Evolutionary conservation across 495 filamentous ascomycete genomes (phyloP), one percentile per base, ranked within the genome.

Genomic region (Amniculicola lignicola): DNA sequence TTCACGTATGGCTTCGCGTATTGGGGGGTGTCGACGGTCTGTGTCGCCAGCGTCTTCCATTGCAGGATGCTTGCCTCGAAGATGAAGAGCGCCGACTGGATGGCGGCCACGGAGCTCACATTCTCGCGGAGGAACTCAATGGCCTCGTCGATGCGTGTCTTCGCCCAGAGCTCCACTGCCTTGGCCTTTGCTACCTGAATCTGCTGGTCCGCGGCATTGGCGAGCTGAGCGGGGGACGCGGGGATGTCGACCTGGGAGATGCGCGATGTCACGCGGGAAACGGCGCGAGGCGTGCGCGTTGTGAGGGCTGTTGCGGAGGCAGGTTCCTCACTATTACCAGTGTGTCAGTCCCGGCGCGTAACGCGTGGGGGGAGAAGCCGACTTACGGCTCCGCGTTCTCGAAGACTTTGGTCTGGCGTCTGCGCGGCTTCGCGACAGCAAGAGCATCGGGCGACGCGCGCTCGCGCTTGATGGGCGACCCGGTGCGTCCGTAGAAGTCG

Each of bases 141-240:
- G 22, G 77, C 77, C 50, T 84, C 78, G 1, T 73, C 63, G 16
- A 83, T 65, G 27, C 75, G 73, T 1, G 75, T 77, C 28, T 64
- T 54, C 21, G 67, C 63, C 73, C 75, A 79, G 15, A 66, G 59
- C 10, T 73, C 68, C 45, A 66, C 66, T 37, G 83, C 52, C 46
- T 69, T 71, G 41, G 71, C 73, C 66, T 83, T 81, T 40, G 92
- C 70, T 24, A 75, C 80, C 18, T 81, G 69, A 1, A 89, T 87
- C 58, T 82, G 77, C 56, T 79, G 80, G 67, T 96, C 91, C 59
- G 95, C 89, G 29, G 78, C 82, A 58, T 89, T 79, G n/a, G 85
- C 88, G 41, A 97, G 83, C 41, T 88, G 79, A 16, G 89, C 84
- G 0, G 92, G 92, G 0, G 90, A 93, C 1, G 90, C 84, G 2